Conservation (phyloP, 2,329 filamentous ascomycete species). For the Stromatinia cepivora region DNA sequence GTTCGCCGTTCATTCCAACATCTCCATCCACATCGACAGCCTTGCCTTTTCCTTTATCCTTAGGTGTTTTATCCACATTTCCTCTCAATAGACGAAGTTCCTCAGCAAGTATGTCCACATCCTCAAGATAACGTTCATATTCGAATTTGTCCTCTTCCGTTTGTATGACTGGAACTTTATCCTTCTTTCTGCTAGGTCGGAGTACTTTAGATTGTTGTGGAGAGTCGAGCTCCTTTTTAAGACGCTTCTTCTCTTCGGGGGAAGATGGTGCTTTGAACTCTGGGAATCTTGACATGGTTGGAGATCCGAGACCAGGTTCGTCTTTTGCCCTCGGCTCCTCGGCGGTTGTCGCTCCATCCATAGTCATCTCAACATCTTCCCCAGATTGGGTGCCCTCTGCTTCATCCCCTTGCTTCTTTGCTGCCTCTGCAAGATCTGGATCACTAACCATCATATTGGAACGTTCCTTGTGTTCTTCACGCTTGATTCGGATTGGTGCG, state of each 20-base stretch:
- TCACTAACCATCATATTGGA: conserved; percentile 32
- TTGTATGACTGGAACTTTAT: conserved; percentile 46
- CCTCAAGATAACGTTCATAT: conserved; percentile 49
- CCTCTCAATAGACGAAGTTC: conserved; percentile 42
- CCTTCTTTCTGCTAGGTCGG: conserved; percentile 8
- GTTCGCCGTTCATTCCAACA: conserved; percentile 32
- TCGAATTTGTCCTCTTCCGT: conserved; percentile 54
- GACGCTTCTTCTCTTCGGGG: conserved; percentile 18
- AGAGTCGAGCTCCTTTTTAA: conserved; percentile 14
- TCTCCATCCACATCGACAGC: conserved; percentile 48
- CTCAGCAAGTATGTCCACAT: conserved; percentile 47
- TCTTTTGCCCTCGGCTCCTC: conserved; percentile 1
- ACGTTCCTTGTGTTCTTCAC: conserved; percentile 39
- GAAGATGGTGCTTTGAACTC: conserved; percentile 18
- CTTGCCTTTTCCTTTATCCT: conserved; percentile 28
- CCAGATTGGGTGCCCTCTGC: conserved; percentile 12
- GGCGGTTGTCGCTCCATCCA: not conserved
- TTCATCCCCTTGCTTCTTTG: conserved; percentile 23
- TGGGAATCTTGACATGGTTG: conserved; percentile 12
- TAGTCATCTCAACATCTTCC: conserved; percentile 7
- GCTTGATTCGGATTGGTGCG: conserved; percentile 37
- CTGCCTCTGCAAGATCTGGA: conserved; percentile 24
- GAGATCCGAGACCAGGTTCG: conserved; percentile 18
- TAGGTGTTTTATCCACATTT: conserved; percentile 39
- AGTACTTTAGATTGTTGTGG: not conserved